These are phyloP conservation scores for Pyrrhoderma noxium DNA, from an alignment of 1,284 basidiomycete genomes.

Conservation along the genomic window DNA sequence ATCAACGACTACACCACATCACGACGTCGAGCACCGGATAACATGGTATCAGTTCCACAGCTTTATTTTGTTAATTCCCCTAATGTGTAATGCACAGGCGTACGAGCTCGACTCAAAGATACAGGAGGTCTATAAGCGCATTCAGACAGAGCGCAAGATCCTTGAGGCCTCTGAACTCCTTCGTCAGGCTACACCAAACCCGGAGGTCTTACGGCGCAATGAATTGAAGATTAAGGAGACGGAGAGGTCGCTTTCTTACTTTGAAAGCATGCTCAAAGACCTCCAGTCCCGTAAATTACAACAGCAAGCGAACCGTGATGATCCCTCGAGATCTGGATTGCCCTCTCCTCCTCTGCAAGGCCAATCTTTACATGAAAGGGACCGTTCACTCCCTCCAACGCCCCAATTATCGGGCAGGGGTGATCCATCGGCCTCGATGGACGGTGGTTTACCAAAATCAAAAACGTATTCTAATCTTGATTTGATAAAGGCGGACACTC, in stretches of 20 bases:
- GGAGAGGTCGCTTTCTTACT: slow-evolving; percentile 80
- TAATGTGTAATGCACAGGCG: slow-evolving; percentile 25
- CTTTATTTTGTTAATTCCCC: background rate
- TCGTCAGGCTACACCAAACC: slow-evolving; percentile 78
- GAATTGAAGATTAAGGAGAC: slow-evolving; percentile 88
- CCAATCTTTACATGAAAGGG: slow-evolving; percentile 26
- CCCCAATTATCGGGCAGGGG: slow-evolving; percentile 44
- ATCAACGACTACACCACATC: slow-evolving; percentile 11
- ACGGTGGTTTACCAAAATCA: slow-evolving; percentile 36
- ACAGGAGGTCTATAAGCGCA: slow-evolving; percentile 83
- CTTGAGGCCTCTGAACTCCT: slow-evolving; percentile 80
- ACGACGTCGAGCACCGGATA: slow-evolving; percentile 8
- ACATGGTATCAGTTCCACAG: slow-evolving; percentile 24
- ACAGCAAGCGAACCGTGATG: slow-evolving; percentile 47
- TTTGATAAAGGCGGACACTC: slow-evolving; percentile 96
- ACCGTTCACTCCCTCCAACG: slow-evolving; percentile 35
- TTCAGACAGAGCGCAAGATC: slow-evolving; percentile 88
- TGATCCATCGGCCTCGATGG: slow-evolving; percentile 34
- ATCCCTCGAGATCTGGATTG: slow-evolving; percentile 42
- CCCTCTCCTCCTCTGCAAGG: slow-evolving; percentile 24
- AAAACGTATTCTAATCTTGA: slow-evolving; percentile 78
- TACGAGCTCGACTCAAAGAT: slow-evolving; percentile 84
- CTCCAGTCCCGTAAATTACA: slow-evolving; percentile 67
- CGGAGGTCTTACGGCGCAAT: slow-evolving; percentile 74
- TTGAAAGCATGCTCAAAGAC: slow-evolving; percentile 80